Evolutionary conservation across 805 yeast species (phyloP), one percentile per base, ranked within the genome.

Genomic region (Kodamaea restingae): DNA sequence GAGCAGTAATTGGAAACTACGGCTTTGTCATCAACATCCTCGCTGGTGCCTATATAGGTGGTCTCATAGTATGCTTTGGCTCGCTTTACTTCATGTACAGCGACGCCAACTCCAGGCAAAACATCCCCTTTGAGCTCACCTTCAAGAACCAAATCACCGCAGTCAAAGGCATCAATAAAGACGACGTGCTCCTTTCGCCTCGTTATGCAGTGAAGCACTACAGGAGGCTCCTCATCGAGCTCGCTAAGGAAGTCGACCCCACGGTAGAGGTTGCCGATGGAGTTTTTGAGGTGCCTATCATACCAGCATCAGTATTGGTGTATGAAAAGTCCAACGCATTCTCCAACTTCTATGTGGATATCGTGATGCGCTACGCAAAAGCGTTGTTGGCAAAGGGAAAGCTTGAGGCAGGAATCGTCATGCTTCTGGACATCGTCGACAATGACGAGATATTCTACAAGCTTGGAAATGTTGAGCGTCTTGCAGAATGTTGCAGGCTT

Each of bases 1-100:
- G 48, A 18, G 45, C 48, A 5, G 50, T 54, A 4, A 46, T 35
- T 22, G 49, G 48, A 31, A 59, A 60, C 14, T 62, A 58, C 52
- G 63, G 69, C 20, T 47, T 56, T 15, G 51, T 60, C 4, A 39
- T 65, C 28, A 66, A 67, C 44, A 56, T 67, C 15, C 32, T 63
- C n/a, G 65, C 70, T 11, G 73, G 71, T 8, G 73, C 68, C 5
- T 68, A 68, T 44, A 45, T 67, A 32, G 74, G 73, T 4, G 70
- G 70, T 4, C 51, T 67, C 18, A 30, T 67, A 4, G 67, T 68
- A 4, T 62, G 66, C 36, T 38, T 54, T 15, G 71, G 70, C 7
- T 63, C 65, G 54, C 54, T 68, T 14, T 66, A 56, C 47, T 55
- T 67, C 38, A 30, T 68, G 15, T 68, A 68, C 45, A 48, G 47